Percentiles rank a stretch among this genome's conserved stretches.
Conservation (phyloP, 345 rosid species). For the Salix caprea region DNA sequence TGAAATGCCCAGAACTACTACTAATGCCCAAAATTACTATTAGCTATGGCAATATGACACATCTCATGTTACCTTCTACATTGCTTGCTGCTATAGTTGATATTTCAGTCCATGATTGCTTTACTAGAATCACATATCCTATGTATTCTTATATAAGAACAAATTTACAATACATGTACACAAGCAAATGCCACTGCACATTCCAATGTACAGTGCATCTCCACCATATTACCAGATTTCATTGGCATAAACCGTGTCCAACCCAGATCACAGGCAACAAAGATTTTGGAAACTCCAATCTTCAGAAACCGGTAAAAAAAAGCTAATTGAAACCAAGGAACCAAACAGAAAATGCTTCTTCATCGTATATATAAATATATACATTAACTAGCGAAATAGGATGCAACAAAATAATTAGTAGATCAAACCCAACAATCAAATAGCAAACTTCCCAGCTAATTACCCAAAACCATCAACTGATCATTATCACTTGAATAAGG, state of each 20-base stretch:
- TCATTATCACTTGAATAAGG: neutral
- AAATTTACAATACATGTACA: neutral
- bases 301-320: neutral
- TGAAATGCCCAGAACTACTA: neutral
- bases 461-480: slow-evolving; percentile 2
- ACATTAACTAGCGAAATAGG: neutral
- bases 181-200: neutral
- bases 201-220: neutral
- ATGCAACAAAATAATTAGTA: neutral
- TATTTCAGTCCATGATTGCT: neutral
- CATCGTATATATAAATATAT: neutral
- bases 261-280: neutral
- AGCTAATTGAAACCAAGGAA: neutral
- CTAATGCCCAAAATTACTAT: neutral
- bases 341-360: neutral
- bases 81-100: neutral
- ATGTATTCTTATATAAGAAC: neutral
- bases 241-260: neutral
- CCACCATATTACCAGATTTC: neutral
- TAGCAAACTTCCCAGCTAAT: neutral
- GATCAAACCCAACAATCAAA: neutral
- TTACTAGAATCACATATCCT: neutral
- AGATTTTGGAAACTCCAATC: neutral
- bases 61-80: neutral
- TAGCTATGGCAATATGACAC: neutral